Evolutionary conservation across 768 basidiomycete species (phyloP).

Genomic region (Kwoniella botswanensis): DNA sequence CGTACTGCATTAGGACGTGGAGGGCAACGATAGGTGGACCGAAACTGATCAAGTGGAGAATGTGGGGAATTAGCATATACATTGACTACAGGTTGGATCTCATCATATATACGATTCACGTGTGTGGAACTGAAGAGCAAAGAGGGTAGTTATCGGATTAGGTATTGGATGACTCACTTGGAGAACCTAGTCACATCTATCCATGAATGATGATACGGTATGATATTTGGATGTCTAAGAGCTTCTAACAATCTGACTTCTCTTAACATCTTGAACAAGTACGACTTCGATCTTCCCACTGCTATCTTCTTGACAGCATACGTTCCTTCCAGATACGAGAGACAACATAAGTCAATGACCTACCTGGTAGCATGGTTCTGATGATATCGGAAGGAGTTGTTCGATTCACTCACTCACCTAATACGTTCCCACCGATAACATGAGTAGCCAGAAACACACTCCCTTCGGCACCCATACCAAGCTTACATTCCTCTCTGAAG

Average conservation of each 20-base stretch:
- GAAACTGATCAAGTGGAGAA: slow-evolving; percentile 61
- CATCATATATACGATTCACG: neutral
- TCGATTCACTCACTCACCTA: slow-evolving; percentile 64
- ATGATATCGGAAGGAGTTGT: neutral
- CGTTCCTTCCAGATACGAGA: slow-evolving; percentile 17
- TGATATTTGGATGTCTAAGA: slow-evolving; percentile 87
- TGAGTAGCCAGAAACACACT: slow-evolving; percentile 77
- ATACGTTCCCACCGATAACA: slow-evolving; percentile 80
- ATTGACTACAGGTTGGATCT: too few relatives aligned
- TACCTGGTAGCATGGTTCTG: neutral
- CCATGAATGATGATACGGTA: slow-evolving; percentile 96
- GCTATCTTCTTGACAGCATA: slow-evolving; percentile 98
- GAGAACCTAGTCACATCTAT: slow-evolving; percentile 85
- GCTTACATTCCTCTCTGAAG: slow-evolving; percentile 83
- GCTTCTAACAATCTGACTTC: slow-evolving; percentile 87
- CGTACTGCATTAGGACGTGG: slow-evolving; percentile 64
- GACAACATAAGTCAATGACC: neutral
- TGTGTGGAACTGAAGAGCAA: neutral
- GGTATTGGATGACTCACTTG: slow-evolving; percentile 32
- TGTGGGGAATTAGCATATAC: too few relatives aligned
- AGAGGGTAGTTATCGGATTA: too few relatives aligned
- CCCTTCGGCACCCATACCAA: slow-evolving; percentile 96
- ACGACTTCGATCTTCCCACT: slow-evolving; percentile 85
- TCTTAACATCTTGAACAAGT: slow-evolving; percentile 77
- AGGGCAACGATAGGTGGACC: slow-evolving; percentile 86